A percentile compares a stretch with the other conserved stretches of the same genome.
Evolutionary conservation across 768 basidiomycete genomes (phyloP).

Genomic region (Tubosaeta sp.): DNA sequence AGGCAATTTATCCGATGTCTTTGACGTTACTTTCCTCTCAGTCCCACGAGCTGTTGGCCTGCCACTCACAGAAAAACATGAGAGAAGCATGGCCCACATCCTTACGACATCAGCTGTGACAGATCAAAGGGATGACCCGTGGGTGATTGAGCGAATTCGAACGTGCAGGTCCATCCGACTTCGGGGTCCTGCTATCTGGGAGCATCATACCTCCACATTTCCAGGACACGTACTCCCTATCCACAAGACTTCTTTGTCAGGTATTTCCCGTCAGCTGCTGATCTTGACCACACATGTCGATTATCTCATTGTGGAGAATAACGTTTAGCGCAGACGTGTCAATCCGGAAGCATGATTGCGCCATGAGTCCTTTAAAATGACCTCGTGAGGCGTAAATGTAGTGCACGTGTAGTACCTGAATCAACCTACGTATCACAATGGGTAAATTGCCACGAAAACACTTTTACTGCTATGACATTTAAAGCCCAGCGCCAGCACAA

Average conservation of each 20-base stretch:
- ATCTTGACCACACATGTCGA: constrained; percentile 15
- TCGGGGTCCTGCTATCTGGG: not conserved
- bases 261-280: not conserved
- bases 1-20: constrained; percentile 8
- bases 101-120: constrained; percentile 9
- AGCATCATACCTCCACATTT: not conserved
- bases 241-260: not conserved
- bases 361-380: not conserved
- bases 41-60: constrained; percentile 11
- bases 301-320: constrained; percentile 24
- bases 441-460: not conserved
- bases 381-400: constrained; percentile 6
- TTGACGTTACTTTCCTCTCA: not conserved
- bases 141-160: constrained; percentile 4
- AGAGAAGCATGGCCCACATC: not conserved
- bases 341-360: constrained; percentile 19
- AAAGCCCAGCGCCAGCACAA: constrained; percentile 6
- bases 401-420: constrained; percentile 12
- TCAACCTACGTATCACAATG: not conserved
- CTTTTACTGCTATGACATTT: not conserved
- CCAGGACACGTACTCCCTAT: not conserved
- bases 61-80: constrained; percentile 3
- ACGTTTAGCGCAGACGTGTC: constrained; percentile 10
- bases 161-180: constrained; percentile 6
- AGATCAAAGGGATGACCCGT: constrained; percentile 7